Evolutionary conservation across 495 filamentous ascomycete species (phyloP).

Genomic region (Daldinia caldariorum): DNA sequence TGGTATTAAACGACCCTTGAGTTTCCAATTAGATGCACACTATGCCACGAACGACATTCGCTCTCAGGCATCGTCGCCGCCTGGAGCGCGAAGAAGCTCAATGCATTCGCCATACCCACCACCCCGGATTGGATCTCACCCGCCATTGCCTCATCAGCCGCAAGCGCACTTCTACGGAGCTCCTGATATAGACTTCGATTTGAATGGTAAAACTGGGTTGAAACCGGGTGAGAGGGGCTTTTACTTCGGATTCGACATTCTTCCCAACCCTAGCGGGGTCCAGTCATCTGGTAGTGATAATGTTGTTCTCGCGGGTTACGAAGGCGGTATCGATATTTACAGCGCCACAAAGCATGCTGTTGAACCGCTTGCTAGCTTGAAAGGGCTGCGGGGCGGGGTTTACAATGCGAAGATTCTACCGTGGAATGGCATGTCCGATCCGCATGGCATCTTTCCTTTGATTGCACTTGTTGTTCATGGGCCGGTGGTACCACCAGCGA

Average conservation of each 20-base stretch:
- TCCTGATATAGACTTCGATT: constrained; percentile 73
- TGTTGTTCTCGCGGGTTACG: constrained; percentile 78
- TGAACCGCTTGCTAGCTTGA: constrained; percentile 71
- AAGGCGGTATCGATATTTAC: constrained; percentile 77
- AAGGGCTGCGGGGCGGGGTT: constrained; percentile 81
- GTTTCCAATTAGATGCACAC: constrained; percentile 61
- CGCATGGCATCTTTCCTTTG: constrained; percentile 63
- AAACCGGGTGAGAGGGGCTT: constrained; percentile 71
- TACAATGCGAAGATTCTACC: constrained; percentile 81
- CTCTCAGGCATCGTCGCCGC: constrained; percentile 55
- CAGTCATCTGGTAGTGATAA: constrained; percentile 65
- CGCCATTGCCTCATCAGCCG: constrained; percentile 82
- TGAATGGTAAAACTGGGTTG: constrained; percentile 61
- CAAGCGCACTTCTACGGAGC: constrained; percentile 77
- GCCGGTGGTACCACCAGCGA: constrained; percentile 58
- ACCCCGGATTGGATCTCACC: constrained; percentile 58
- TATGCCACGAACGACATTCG: constrained; percentile 57
- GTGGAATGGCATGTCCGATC: constrained; percentile 52
- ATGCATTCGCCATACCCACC: constrained; percentile 67
- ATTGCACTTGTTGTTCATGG: constrained; percentile 82
- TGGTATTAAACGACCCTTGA: constrained; percentile 57
- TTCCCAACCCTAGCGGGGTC: constrained; percentile 62
- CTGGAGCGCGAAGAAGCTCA: constrained; percentile 61
- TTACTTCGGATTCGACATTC: constrained; percentile 80
- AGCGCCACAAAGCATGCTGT: constrained; percentile 72